These are phyloP conservation scores for Wallemia mellicola DNA, from an alignment of 1,284 basidiomycete species.

Conservation along the genomic window DNA sequence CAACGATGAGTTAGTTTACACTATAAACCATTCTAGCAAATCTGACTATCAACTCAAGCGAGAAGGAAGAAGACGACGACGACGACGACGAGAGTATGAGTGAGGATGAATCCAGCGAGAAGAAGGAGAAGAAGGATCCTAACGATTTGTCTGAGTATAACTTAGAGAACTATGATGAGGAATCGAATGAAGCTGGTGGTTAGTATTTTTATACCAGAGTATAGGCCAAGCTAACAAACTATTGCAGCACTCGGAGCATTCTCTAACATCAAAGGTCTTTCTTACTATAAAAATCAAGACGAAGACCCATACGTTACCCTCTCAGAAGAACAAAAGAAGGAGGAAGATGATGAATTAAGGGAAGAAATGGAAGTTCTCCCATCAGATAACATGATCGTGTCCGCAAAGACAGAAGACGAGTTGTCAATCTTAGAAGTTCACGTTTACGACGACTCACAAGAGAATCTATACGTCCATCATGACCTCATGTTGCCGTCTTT, in stretches of 20 bases:
- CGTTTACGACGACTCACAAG: conserved; percentile 69
- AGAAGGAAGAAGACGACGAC: conserved; percentile 19
- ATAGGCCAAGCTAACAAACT: conserved; percentile 4
- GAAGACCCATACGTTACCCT: conserved; percentile 94
- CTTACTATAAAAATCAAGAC: conserved; percentile 65
- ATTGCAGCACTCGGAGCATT: conserved; percentile 52
- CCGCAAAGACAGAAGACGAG: conserved; percentile 89
- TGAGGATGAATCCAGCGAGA: conserved; percentile 9
- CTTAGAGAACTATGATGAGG: conserved; percentile 76
- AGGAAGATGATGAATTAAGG: conserved; percentile 51
- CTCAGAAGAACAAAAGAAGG: conserved; percentile 28
- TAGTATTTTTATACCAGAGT: conserved; percentile 3
- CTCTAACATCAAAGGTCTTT: conserved; percentile 80
- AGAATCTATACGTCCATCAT: conserved; percentile 88
- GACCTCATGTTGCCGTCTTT: conserved; percentile 93
- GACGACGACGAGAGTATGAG: conserved; percentile 23
- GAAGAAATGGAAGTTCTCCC: conserved; percentile 70
- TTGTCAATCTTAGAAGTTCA: conserved; percentile 86
- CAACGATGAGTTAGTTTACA: conserved; percentile 23
- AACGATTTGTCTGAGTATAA: conserved; percentile 76
- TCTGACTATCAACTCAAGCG: conserved; percentile 6
- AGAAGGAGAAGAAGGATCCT: conserved; percentile 18
- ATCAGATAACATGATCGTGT: conserved; percentile 69
- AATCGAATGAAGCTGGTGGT: conserved; percentile 18
- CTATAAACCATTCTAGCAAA: not conserved